Conservation (phyloP, 2,329 filamentous ascomycete species). For the Cordyceps pruinosa region DNA sequence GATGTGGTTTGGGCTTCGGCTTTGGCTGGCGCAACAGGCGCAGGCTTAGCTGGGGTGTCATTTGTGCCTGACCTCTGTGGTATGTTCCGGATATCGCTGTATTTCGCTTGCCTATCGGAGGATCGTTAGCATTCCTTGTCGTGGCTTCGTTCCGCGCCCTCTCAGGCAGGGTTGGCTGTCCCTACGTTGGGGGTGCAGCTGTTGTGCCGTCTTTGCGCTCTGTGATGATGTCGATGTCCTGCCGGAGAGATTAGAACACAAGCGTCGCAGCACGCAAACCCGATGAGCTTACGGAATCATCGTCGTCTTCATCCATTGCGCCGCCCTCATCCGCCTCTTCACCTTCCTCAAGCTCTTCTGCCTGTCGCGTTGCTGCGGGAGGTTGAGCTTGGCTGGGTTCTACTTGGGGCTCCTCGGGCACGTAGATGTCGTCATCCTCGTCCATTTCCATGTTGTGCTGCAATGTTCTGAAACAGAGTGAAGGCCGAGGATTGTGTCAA, state of each 20-base stretch:
- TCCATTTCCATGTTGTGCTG: constrained; percentile 53
- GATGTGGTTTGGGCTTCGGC: constrained; percentile 32
- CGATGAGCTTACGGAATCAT: constrained; percentile 39
- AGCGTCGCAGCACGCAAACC: neutral
- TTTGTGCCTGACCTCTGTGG: constrained; percentile 51
- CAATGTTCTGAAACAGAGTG: neutral
- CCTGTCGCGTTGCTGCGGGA: constrained; percentile 24
- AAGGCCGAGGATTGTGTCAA: neutral
- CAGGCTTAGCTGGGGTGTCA: constrained; percentile 41
- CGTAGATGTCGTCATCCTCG: constrained; percentile 62
- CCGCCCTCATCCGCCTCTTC: constrained; percentile 57
- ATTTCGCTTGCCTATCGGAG: constrained; percentile 46
- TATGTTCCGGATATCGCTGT: constrained; percentile 60
- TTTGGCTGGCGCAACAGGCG: constrained; percentile 35
- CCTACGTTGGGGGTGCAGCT: constrained; percentile 52
- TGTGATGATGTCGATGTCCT: constrained; percentile 64
- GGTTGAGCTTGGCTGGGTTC: constrained; percentile 26
- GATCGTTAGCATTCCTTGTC: neutral
- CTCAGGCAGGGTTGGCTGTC: neutral
- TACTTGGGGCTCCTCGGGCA: constrained; percentile 47
- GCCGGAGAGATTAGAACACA: neutral
- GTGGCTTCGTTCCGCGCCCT: neutral
- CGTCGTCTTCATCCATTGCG: constrained; percentile 54
- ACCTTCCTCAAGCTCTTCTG: constrained; percentile 55
- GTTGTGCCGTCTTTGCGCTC: constrained; percentile 59